Base-by-base conservation (phyloP, 192 early-diverging fungal species). In the Rhizoclosmatium sp. region DNA sequence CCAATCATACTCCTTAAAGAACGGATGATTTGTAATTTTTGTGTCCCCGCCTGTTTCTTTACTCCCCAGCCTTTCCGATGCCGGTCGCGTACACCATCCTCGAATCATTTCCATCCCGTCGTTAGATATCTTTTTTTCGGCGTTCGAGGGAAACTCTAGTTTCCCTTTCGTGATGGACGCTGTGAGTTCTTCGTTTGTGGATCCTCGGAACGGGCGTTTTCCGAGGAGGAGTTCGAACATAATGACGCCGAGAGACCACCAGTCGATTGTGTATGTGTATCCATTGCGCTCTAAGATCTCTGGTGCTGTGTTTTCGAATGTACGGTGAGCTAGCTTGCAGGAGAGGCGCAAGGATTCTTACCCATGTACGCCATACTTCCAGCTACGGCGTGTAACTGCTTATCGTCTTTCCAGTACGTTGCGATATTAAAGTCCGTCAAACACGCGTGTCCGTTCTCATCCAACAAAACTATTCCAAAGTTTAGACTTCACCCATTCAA, bases 171-270 rank as follows among this genome's bases (percentile, higher is more conserved):
- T 79, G 71, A 96, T 95, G 41, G 92, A 83, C n/a, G 86, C 76
- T 14, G 88, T 89, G 51, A 95, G 83, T 16, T 85, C 81, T 47
- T 93, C 91, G 54, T 93, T 95, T 14, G 92, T 93, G 73, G 88
- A 91, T 46, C 89, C 92, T 58, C 87, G 83, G 82, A 94, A 96
- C 19, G 95, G 95, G 21, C 94, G 48, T 65, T 89, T 84, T 19
- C 92, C 93, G 78, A 93, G 94, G 40, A 97, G 81, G 47, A 56
- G 21, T 23, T 62, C 3, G 73, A 91, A 96, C 68, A 89, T 79
- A 47, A 95, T 86, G 10, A 96, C 91, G 4, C 95, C 94, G 40
- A 95, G 76, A 79, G 92, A 93, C 95, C 95, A 96, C 94, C 94
- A 94, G 80, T 94, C 86, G 42, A 90, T 82, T 0, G 75, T 66